These are phyloP conservation scores for Carex arenaria DNA, from an alignment of 202 grass and related monocot species.

Conservation along the genomic window DNA sequence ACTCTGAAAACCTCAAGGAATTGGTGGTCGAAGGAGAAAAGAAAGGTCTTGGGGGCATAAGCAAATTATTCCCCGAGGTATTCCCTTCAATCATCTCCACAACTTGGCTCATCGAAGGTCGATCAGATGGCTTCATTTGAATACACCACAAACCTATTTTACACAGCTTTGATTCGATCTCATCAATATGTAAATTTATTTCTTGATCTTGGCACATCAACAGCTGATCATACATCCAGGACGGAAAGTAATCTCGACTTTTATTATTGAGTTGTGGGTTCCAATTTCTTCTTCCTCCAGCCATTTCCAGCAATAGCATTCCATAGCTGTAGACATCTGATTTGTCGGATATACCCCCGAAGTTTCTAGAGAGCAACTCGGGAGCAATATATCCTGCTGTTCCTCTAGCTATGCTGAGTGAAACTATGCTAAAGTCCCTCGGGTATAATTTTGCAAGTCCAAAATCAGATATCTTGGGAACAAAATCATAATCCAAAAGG, in stretches of 20 bases:
- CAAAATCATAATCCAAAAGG: slow-evolving; percentile 36
- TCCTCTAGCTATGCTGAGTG: slow-evolving; percentile 38
- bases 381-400: slow-evolving; percentile 44
- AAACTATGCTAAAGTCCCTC: slow-evolving; percentile 39
- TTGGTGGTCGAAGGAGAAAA: slow-evolving; percentile 12
- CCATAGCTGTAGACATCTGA: slow-evolving; percentile 53
- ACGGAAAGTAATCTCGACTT: slow-evolving; percentile 37
- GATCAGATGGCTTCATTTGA: slow-evolving; percentile 38
- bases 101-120: slow-evolving; percentile 38
- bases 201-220: not conserved
- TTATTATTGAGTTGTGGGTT: not conserved
- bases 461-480: slow-evolving; percentile 55
- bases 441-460: slow-evolving; percentile 52
- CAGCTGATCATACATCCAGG: slow-evolving; percentile 36
- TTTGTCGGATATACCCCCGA: slow-evolving; percentile 40
- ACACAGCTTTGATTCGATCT: slow-evolving; percentile 52
- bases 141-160: slow-evolving; percentile 42
- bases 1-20: not conserved
- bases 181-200: slow-evolving; percentile 13
- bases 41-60: slow-evolving; percentile 35
- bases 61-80: slow-evolving; percentile 10
- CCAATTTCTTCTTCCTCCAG: slow-evolving; percentile 29
- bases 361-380: slow-evolving; percentile 37
- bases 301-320: slow-evolving; percentile 43
- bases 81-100: slow-evolving; percentile 44